phyloP scores from a whole-genome alignment of 306 rosid species.

The Dalbergia cochinchinensis region DNA sequence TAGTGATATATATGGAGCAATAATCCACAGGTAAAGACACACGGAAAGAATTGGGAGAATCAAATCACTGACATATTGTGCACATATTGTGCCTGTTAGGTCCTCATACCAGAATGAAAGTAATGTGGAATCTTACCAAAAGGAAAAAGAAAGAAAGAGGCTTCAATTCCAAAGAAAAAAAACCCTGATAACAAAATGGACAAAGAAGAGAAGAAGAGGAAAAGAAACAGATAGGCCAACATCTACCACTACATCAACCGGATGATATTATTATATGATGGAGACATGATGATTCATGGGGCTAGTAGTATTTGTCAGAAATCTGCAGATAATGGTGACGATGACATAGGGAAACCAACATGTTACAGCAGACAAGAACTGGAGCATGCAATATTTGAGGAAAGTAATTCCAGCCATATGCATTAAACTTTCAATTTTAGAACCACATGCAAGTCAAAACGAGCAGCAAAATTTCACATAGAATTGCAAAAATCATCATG shows the following conservation, averaged over 20 bases:
- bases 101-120: constrained; percentile 50
- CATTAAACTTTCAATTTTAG: too few relatives aligned
- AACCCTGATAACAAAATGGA: constrained; percentile 36
- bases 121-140: constrained; percentile 50
- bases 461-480: too few relatives aligned
- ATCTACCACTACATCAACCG: constrained; percentile 37
- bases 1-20: constrained; percentile 18
- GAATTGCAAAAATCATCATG: too few relatives aligned
- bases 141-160: constrained; percentile 22
- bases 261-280: constrained; percentile 37
- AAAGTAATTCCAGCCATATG: too few relatives aligned
- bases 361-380: too few relatives aligned
- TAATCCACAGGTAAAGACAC: constrained; percentile 36
- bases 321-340: constrained; percentile 34
- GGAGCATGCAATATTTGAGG: too few relatives aligned
- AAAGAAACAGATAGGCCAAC: constrained; percentile 12
- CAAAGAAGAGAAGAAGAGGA: constrained; percentile 44
- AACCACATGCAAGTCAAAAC: too few relatives aligned
- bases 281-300: constrained; percentile 42
- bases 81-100: constrained; percentile 43
- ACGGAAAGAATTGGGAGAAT: constrained; percentile 47
- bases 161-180: constrained; percentile 37
- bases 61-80: constrained; percentile 45
- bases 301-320: constrained; percentile 44
- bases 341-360: too few relatives aligned